Evolutionary conservation across 2,329 filamentous ascomycete genomes (phyloP), one percentile per base, ranked within the genome.

Genomic region (Helotiales sp.): DNA sequence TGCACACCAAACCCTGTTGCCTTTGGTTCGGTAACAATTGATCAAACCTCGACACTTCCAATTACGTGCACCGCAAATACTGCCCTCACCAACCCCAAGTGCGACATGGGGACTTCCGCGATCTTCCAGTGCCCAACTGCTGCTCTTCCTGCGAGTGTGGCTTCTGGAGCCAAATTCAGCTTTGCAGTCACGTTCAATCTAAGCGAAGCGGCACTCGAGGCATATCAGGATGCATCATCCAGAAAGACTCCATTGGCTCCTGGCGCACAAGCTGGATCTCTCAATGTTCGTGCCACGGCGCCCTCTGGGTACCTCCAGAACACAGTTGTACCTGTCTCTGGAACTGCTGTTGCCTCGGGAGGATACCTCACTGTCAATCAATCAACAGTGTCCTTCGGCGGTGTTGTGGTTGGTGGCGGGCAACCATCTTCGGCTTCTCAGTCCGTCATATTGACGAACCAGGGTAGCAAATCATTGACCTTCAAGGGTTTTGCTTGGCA

Each of bases 401-500:
- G 52, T 29, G 50, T 53, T 2, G 29, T 33, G 13, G 24, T 53
- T n/a, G 50, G 48, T 31, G 30, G 33, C 30, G 15, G 13, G 12
- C 24, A 29, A 25, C 27, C 34, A 8, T 53, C 30, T 25, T 19
- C 9, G 15, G 19, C 30, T n/a, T 31, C 33, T n/a, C 13, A 24
- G 2, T 48, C 46, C n/a, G 17, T 42, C 1, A 54, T 22, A 9
- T 15, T 51, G n/a, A 24, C 17, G 7, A 51, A 51, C 48, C 9
- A 34, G 13, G 48, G 48, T 7, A 38, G 48, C 38, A n/a, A 25
- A 19, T 7, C 31, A 2, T 54, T 54, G 40, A 47, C 27, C 13
- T 48, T 54, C 52, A 38, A 36, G 29, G 52, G 52, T 3, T 49
- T 53, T 57, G 55, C 49, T 34, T 57, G 33, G 30, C 30, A 48